phyloP scores from a whole-genome alignment of 2,329 filamentous ascomycete genomes.

The Emydomyces testavorans region DNA sequence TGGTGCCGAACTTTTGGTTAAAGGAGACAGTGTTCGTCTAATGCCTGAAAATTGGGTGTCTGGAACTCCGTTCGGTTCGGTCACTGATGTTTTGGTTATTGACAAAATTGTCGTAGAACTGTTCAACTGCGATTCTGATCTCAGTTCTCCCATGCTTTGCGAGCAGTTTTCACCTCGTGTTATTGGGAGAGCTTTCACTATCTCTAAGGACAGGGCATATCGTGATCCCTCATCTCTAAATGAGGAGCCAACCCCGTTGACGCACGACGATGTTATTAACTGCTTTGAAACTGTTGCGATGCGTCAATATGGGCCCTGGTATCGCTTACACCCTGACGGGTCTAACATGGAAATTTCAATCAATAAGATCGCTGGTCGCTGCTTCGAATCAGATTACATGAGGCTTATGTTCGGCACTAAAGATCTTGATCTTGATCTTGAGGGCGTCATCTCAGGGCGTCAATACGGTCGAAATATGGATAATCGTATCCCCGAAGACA shows the following conservation, averaged over 20 bases:
- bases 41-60: constrained; percentile 26
- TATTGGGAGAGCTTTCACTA: constrained; percentile 40
- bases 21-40: constrained; percentile 46
- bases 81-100: constrained; percentile 45
- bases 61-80: constrained; percentile 16
- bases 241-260: constrained; percentile 21
- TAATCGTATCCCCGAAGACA: constrained; percentile 36
- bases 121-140: constrained; percentile 38
- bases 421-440: constrained; percentile 36
- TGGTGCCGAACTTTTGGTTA: constrained; percentile 44
- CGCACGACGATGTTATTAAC: constrained; percentile 25
- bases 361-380: constrained; percentile 43
- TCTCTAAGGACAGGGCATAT: constrained; percentile 22
- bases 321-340: constrained; percentile 35
- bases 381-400: constrained; percentile 43
- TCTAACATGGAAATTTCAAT: constrained; percentile 40
- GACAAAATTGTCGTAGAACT: constrained; percentile 43
- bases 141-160: constrained; percentile 36
- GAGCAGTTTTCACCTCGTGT: constrained; percentile 40
- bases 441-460: constrained; percentile 38
- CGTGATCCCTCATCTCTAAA: constrained; percentile 14
- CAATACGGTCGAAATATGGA: constrained; percentile 39
- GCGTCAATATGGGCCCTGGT: constrained; percentile 42
- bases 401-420: constrained; percentile 34
- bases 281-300: constrained; percentile 33